A percentile compares a stretch with the other conserved stretches of the same genome.
These are phyloP conservation scores for Saitozyma sp. DNA, from an alignment of 768 basidiomycete species.

Conservation along the genomic window DNA sequence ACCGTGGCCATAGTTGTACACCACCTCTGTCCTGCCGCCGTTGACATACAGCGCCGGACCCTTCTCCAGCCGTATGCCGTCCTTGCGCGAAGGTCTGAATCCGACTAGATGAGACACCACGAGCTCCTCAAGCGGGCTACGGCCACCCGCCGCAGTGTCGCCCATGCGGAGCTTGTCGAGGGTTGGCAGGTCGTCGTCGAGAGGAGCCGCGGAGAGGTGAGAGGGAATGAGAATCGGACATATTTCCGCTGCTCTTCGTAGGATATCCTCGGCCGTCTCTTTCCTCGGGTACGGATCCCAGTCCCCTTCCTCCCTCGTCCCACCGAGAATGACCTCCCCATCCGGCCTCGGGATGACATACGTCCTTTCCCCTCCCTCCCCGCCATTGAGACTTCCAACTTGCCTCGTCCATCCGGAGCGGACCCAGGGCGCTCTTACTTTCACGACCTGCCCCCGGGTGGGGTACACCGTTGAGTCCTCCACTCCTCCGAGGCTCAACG, in stretches of 20 bases:
- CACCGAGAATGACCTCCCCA: slow-evolving; percentile 53
- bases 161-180: too few relatives aligned
- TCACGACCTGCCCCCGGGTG: slow-evolving; percentile 50
- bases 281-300: slow-evolving; percentile 46
- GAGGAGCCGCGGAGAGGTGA: slow-evolving; percentile 12
- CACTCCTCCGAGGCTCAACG: slow-evolving; percentile 43
- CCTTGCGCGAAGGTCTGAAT: slow-evolving; percentile 47
- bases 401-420: slow-evolving; percentile 48
- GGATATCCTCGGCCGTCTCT: slow-evolving; percentile 40
- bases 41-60: slow-evolving; percentile 21
- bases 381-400: slow-evolving; percentile 37
- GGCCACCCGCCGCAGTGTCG: not conserved
- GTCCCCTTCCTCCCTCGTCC: slow-evolving; percentile 49
- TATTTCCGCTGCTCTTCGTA: slow-evolving; percentile 45
- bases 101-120: slow-evolving; percentile 32
- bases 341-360: slow-evolving; percentile 52
- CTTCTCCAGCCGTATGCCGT: slow-evolving; percentile 40
- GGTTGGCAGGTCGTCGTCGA: slow-evolving; percentile 8
- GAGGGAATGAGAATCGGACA: slow-evolving; percentile 39
- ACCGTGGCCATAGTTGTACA: slow-evolving; percentile 53
- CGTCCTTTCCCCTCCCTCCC: slow-evolving; percentile 48
- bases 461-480: slow-evolving; percentile 46
- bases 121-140: slow-evolving; percentile 11
- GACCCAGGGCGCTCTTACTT: slow-evolving; percentile 47
- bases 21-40: slow-evolving; percentile 18